Evolutionary conservation across 2,329 filamentous ascomycete genomes (phyloP).

Genomic region (Pseudophaeomoniella oleicola): DNA sequence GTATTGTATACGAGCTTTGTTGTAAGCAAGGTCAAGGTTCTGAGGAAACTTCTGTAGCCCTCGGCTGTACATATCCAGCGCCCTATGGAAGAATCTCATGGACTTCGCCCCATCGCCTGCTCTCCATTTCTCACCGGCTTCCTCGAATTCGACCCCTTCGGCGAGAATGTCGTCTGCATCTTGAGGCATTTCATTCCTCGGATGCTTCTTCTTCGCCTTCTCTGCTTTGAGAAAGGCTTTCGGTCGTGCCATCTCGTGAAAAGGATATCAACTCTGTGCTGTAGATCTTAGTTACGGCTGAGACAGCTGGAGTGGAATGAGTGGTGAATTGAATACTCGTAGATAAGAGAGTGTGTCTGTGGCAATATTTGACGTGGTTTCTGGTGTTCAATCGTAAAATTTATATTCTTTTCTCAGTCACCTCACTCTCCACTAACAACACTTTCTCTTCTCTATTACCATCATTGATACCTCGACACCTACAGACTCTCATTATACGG

Average conservation of each 20-base stretch:
- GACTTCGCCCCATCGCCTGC: constrained; percentile 55
- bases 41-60: constrained; percentile 45
- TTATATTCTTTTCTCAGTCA: too few relatives aligned
- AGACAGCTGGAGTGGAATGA: too few relatives aligned
- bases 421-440: too few relatives aligned
- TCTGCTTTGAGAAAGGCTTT: constrained; percentile 13
- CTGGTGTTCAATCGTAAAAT: too few relatives aligned
- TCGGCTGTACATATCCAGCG: constrained; percentile 51
- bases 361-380: too few relatives aligned
- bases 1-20: constrained; percentile 56
- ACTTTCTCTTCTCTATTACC: too few relatives aligned
- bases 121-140: constrained; percentile 61
- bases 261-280: too few relatives aligned
- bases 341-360: too few relatives aligned
- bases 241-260: constrained; percentile 12
- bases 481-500: too few relatives aligned
- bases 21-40: constrained; percentile 60
- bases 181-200: constrained; percentile 24
- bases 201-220: constrained; percentile 11
- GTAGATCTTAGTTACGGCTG: too few relatives aligned
- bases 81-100: constrained; percentile 42
- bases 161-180: constrained; percentile 56
- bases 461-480: too few relatives aligned
- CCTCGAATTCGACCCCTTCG: constrained; percentile 54
- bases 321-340: too few relatives aligned